Conservation (phyloP, 2,329 filamentous ascomycete genomes). For the Trichophyton verrucosum region DNA sequence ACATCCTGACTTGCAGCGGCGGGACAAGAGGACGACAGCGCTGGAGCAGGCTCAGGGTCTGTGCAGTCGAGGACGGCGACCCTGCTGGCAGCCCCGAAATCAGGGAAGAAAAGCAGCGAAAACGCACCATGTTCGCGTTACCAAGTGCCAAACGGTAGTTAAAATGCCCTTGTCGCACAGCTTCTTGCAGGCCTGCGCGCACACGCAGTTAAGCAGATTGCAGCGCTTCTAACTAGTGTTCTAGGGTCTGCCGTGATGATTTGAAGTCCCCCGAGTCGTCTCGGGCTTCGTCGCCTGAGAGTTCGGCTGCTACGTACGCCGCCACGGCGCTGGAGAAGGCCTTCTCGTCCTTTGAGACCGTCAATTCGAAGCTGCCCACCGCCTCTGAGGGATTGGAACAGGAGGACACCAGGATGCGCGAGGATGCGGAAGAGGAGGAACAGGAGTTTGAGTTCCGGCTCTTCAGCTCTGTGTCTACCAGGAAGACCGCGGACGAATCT, state of each 20-base stretch:
- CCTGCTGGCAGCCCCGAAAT: neutral
- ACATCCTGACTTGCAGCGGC: too few species aligned
- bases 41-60: neutral
- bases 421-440: conserved; percentile 22
- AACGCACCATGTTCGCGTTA: conserved; percentile 8
- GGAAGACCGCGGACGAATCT: neutral
- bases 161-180: neutral
- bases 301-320: conserved; percentile 9
- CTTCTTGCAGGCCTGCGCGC: neutral
- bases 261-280: conserved; percentile 10
- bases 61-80: too few species aligned
- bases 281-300: conserved; percentile 11
- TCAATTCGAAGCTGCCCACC: neutral
- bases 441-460: conserved; percentile 34
- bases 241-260: conserved; percentile 14
- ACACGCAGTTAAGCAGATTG: neutral
- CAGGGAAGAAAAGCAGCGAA: neutral
- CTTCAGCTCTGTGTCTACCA: conserved; percentile 23
- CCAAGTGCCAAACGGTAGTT: conserved; percentile 11
- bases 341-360: conserved; percentile 11
- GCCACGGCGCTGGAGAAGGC: conserved; percentile 8
- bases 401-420: conserved; percentile 3
- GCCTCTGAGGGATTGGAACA: neutral
- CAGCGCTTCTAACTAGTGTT: neutral
- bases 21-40: neutral